These are phyloP conservation scores for Leucaena leucocephala DNA, from an alignment of 306 rosid species.

Conservation along the genomic window DNA sequence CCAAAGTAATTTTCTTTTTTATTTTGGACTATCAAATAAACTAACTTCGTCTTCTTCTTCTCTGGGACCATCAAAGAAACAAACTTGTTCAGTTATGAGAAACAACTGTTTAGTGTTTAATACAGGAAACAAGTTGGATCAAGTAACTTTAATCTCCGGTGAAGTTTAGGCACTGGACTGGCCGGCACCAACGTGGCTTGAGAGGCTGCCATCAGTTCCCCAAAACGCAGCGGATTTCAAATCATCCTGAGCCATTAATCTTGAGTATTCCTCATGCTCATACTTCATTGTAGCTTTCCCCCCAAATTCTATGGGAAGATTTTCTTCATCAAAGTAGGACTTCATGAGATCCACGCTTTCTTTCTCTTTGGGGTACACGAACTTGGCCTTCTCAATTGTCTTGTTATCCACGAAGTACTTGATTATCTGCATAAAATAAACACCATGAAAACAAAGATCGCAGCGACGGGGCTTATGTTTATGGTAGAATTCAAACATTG, in stretches of 20 bases:
- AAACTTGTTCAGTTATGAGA: neutral
- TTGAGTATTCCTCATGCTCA: conserved; percentile 69
- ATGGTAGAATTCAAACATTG: neutral
- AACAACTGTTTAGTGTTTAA: neutral
- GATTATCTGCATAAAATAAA: conserved; percentile 60
- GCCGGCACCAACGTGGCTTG: conserved; percentile 42
- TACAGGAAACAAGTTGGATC: neutral
- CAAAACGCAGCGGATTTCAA: conserved; percentile 64
- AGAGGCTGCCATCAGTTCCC: conserved; percentile 48
- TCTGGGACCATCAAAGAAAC: neutral
- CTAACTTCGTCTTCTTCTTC: neutral
- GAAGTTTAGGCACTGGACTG: conserved; percentile 28
- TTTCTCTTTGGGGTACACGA: conserved; percentile 70
- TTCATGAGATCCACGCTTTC: conserved; percentile 83
- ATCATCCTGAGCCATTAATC: conserved; percentile 74
- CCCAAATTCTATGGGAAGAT: conserved; percentile 81
- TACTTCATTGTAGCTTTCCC: conserved; percentile 67
- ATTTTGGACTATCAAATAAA: too few relatives aligned
- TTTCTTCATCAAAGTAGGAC: conserved; percentile 76
- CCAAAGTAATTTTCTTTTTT: neutral
- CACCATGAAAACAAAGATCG: neutral
- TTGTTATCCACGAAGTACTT: conserved; percentile 77
- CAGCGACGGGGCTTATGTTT: neutral
- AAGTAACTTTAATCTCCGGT: neutral
- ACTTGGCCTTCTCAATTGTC: conserved; percentile 82